Percentiles rank a stretch among this genome's conserved stretches.
Evolutionary conservation across 2,329 filamentous ascomycete species (phyloP).

Genomic region (Stagonosporopsis rhizophila): DNA sequence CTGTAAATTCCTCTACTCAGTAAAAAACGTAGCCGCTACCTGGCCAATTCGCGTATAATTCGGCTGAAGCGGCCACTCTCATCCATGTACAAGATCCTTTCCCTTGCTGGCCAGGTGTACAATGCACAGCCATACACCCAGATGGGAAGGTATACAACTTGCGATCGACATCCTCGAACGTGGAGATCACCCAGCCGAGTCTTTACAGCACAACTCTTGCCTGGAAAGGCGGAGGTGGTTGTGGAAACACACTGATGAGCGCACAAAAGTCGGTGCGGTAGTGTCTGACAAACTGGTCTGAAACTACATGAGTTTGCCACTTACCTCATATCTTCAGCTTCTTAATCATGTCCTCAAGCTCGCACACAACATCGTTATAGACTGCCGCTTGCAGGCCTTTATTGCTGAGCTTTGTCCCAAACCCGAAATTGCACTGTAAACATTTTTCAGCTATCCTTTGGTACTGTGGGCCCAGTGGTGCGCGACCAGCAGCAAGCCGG

Average conservation of each 20-base stretch:
- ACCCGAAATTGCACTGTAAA: constrained; percentile 29
- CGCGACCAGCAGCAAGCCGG: constrained; percentile 23
- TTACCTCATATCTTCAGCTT: not conserved
- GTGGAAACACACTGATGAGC: no score
- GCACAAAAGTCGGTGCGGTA: no score
- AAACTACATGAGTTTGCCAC: no score
- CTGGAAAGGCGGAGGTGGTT: no score
- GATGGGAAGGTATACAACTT: not conserved
- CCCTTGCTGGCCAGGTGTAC: constrained; percentile 1
- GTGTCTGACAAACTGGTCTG: no score
- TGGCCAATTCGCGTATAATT: not conserved
- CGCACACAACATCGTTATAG: constrained; percentile 34
- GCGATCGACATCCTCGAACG: constrained; percentile 5
- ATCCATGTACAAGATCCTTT: not conserved
- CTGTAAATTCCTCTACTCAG: not conserved
- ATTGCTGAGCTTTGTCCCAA: constrained; percentile 29
- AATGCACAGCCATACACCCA: not conserved
- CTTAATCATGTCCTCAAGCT: constrained; percentile 20
- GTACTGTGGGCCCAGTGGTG: constrained; percentile 26
- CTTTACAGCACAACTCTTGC: no score
- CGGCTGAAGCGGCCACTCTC: not conserved
- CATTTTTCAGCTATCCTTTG: constrained; percentile 28
- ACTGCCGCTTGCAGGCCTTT: constrained; percentile 34
- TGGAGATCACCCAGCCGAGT: no score
- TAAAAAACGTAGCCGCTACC: not conserved